These are phyloP conservation scores for Aeminium ludgeri DNA, from an alignment of 495 filamentous ascomycete species.

Conservation along the genomic window DNA sequence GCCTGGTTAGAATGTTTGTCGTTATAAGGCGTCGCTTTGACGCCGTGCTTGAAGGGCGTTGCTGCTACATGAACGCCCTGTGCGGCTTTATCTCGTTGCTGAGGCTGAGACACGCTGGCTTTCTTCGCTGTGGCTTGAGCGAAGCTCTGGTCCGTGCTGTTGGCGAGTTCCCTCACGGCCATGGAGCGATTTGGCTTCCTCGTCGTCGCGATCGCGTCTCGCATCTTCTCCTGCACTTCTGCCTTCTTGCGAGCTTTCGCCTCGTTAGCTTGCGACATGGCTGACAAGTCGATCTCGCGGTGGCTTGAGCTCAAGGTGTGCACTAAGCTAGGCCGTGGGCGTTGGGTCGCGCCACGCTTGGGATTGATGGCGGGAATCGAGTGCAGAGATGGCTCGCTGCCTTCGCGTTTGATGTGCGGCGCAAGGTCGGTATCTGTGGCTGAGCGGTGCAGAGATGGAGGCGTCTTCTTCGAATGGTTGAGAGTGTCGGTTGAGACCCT, in stretches of 20 bases:
- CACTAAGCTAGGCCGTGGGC: conserved; percentile 36
- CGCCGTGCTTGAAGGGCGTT: too few relatives aligned
- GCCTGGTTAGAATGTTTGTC: too few relatives aligned
- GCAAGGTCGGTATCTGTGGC: conserved; percentile 41
- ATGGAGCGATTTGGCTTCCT: conserved; percentile 76
- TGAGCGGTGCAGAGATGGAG: conserved; percentile 45
- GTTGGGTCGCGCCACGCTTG: conserved; percentile 19
- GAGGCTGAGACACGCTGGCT: neutral
- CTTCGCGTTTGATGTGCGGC: conserved; percentile 45
- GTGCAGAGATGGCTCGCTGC: conserved; percentile 33
- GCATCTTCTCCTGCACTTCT: conserved; percentile 60
- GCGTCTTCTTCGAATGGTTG: conserved; percentile 26
- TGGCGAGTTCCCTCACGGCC: conserved; percentile 53
- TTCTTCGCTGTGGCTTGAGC: conserved; percentile 17
- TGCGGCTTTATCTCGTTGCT: conserved; percentile 2
- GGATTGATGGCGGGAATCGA: conserved; percentile 29
- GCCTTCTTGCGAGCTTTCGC: conserved; percentile 58
- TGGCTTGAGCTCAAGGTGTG: conserved; percentile 39
- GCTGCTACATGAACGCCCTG: too few relatives aligned
- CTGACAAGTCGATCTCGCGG: conserved; percentile 51
- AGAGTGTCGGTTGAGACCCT: conserved; percentile 50
- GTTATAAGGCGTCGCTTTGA: too few relatives aligned
- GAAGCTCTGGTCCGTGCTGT: conserved; percentile 47
- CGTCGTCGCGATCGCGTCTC: conserved; percentile 64
- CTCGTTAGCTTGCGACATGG: conserved; percentile 39